Base-by-base conservation (phyloP, 2,329 filamentous ascomycete species). In the Aspergillus neoniger region DNA sequence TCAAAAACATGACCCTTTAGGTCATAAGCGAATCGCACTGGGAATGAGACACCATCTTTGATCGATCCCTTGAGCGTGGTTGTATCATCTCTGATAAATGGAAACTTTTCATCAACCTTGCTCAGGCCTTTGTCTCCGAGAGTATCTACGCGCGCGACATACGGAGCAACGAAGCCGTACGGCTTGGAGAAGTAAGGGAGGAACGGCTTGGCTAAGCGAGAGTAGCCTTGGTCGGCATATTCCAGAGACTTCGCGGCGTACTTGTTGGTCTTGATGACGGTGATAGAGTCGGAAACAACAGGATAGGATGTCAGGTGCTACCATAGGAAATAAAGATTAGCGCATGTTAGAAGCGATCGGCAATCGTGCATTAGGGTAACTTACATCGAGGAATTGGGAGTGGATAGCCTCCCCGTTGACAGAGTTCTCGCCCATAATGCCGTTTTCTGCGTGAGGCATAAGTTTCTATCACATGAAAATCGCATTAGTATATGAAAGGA, bases 221-320 rank as follows among this genome's bases (percentile, higher is more conserved):
- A 81, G 82, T 93, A 96, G 70, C 88, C 88, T 62, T 87, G 85
- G 73, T 90, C 86, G 75, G 89, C 86, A 64, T 95, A 79, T 70
- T 90, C 83, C 74, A 97, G 81, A 47, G 92, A 93, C 80, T 89
- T 92, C 76, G 92, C 88, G 73, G 91, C 93, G 74, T 91, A 89
- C 54, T 91, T 88, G 80, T 94, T 91, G 73, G 85, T 82, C 79
- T 92, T 91, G 85, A 96, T 89, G 73, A 86, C 88, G 63, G 86
- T 81, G 77, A 96, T 86, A 71, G 88, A 82, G 77, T 96, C 92
- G 73, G 86, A 86, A 73, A 97, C 85, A 67, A 96, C 79, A 43
- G 94, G 94, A 79, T 96, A 96, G 67, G 88, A 89, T 69, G 88
- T 83, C 65, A 97, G 84, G 75, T 97, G 93, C 91, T 96, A 69